Evolutionary conservation across 2,329 filamentous ascomycete species (phyloP).

Genomic region (Trichoderma pleuroti): DNA sequence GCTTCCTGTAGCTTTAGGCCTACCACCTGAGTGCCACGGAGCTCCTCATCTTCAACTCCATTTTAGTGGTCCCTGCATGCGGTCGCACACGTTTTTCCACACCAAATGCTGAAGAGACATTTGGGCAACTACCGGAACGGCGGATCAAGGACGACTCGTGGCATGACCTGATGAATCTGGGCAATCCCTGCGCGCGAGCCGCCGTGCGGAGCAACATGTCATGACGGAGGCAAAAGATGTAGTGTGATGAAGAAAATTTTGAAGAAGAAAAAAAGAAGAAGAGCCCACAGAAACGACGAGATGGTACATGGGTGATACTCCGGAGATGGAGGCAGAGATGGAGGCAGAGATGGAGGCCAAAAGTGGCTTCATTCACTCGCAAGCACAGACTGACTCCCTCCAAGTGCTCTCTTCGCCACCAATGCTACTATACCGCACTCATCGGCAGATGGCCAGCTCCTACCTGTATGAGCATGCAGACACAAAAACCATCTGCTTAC

Average conservation of each 20-base stretch:
- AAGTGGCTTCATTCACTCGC: background rate
- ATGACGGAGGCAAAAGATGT: background rate
- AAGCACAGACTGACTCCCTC: background rate
- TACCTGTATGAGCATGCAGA: background rate
- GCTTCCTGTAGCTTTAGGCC: background rate
- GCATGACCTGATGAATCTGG: background rate
- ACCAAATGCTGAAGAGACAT: slow-evolving; percentile 2
- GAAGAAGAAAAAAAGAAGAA: background rate
- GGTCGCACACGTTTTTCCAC: slow-evolving; percentile 5
- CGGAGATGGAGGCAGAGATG: background rate
- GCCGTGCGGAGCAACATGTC: background rate
- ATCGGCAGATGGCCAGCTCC: background rate
- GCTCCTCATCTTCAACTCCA: slow-evolving; percentile 9
- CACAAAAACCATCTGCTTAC: background rate
- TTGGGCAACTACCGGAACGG: background rate
- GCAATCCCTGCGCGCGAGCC: slow-evolving; percentile 3
- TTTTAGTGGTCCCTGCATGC: slow-evolving; percentile 15
- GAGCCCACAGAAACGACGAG: background rate
- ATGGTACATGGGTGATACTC: background rate
- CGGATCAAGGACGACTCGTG: slow-evolving; percentile 13
- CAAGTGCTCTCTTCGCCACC: background rate
- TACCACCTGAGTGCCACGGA: slow-evolving; percentile 1
- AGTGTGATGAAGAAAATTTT: background rate
- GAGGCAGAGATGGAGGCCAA: background rate
- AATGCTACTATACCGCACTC: background rate